Evolutionary conservation across 2,329 filamentous ascomycete species (phyloP), one percentile per base, ranked within the genome.

Genomic region (Biscogniauxia mediterranea): DNA sequence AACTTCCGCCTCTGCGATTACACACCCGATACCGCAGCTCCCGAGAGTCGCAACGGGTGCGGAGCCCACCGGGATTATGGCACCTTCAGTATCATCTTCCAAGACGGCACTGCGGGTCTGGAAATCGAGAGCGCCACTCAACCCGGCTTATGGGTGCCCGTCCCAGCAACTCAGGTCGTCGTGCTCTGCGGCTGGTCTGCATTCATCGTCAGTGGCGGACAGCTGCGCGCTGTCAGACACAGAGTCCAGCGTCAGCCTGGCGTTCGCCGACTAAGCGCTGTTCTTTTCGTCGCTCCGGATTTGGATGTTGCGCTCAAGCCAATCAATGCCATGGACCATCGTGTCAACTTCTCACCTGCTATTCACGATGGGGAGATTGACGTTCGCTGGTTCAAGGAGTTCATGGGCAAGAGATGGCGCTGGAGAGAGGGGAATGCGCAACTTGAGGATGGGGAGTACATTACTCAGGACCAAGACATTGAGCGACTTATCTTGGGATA

Each of bases 311-410:
- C 26, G 15, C 50, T 60, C 26, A 52, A 49, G 21, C 54, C 58
- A 13, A 25, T 60, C 49, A 42, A 8, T 17, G 6, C 54, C 2
- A 54, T 21, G 19, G 25, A 54, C 13, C 20, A 23, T 15, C 25
- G 46, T 13, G 58, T 38, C n/a, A 56, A 51, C 13, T 60, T 61
- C 52, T 60, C 56, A 20, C 26, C 19, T n/a, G 56, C 46, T 5
- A 21, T 55, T 8, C 13, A 53, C 7, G 25, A 60, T 32, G 58
- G 53, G 23, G 57, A 58, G 58, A 13, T 60, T n/a, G 51, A 51
- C 7, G 61, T 63, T 19, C 26, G 52, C 56, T 58, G 58, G 58
- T 58, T 60, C 25, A 63, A 63, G 56, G 61, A 61, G 53, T 61
- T 58, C 53, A 61, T 58, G 61, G 61, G 58, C 2, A 63, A 61